These are phyloP conservation scores for Ustilago xerochloae DNA, from an alignment of 1,284 basidiomycete species.

Conservation along the genomic window DNA sequence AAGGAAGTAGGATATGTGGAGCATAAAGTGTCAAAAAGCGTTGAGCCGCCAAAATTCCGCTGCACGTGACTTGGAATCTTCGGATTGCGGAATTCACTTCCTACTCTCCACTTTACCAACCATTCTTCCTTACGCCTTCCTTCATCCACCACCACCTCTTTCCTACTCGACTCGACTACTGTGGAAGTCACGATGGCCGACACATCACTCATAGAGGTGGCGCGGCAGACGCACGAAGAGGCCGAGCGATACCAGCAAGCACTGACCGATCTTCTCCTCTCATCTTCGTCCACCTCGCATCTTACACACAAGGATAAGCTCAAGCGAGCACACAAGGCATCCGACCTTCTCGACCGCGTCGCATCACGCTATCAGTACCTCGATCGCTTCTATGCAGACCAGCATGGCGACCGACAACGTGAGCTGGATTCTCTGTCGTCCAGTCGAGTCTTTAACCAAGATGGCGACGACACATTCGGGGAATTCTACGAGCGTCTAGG, in stretches of 20 bases:
- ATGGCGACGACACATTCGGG: constrained; percentile 42
- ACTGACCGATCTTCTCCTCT: constrained; percentile 71
- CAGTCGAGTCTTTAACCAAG: background rate
- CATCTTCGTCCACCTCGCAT: constrained; percentile 52
- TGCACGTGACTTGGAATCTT: constrained; percentile 18
- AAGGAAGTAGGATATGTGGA: background rate
- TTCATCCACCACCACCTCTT: background rate
- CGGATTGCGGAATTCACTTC: constrained; percentile 28
- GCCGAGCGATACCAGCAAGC: constrained; percentile 83
- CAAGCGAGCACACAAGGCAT: constrained; percentile 85
- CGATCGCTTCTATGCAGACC: constrained; percentile 69
- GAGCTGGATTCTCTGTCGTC: constrained; percentile 70
- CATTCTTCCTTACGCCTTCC: background rate
- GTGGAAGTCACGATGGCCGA: constrained; percentile 53
- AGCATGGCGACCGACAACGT: constrained; percentile 66
- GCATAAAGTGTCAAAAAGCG: background rate
- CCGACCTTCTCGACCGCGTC: constrained; percentile 85
- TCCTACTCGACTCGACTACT: background rate
- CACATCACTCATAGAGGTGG: constrained; percentile 89
- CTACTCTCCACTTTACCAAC: background rate
- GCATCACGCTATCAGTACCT: constrained; percentile 73
- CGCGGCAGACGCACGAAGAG: constrained; percentile 94
- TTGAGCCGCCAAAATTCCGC: constrained; percentile 3
- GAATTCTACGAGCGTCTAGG: constrained; percentile 90
- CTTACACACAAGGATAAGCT: constrained; percentile 72